These are phyloP conservation scores for Bryopsis sp. DNA, from an alignment of 139 green algal genomes.

Conservation along the genomic window DNA sequence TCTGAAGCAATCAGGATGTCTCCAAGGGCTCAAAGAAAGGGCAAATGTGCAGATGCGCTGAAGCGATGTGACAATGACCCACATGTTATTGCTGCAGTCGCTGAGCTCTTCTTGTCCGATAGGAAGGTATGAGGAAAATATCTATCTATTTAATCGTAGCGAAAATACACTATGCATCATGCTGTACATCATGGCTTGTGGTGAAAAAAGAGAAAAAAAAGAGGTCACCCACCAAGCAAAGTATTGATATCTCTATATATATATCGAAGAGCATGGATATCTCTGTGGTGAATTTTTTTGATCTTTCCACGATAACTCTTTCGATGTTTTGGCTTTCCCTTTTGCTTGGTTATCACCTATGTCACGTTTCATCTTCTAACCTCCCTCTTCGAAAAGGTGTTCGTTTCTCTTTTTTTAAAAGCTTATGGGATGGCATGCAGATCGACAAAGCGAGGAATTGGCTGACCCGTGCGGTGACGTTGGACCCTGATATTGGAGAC, in stretches of 20 bases:
- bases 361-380: too few relatives aligned
- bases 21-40: constrained; percentile 69
- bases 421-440: too few relatives aligned
- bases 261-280: too few relatives aligned
- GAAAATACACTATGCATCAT: background rate
- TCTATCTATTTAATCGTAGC: background rate
- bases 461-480: constrained; percentile 74
- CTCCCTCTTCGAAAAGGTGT: too few relatives aligned
- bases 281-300: too few relatives aligned
- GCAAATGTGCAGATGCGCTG: constrained; percentile 80
- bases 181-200: background rate
- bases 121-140: constrained; percentile 57
- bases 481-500: constrained; percentile 84
- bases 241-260: too few relatives aligned
- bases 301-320: too few relatives aligned
- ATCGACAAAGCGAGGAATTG: constrained; percentile 83
- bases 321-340: too few relatives aligned
- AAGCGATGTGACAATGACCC: constrained; percentile 87
- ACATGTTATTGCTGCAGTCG: constrained; percentile 72
- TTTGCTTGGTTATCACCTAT: too few relatives aligned
- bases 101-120: constrained; percentile 86
- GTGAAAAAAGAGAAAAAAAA: too few relatives aligned
- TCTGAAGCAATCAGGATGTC: constrained; percentile 78
- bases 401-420: too few relatives aligned
- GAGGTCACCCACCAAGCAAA: too few relatives aligned